Conservation (phyloP, 371 early-diverging fungal species). For the Rhizopus microsporus region DNA sequence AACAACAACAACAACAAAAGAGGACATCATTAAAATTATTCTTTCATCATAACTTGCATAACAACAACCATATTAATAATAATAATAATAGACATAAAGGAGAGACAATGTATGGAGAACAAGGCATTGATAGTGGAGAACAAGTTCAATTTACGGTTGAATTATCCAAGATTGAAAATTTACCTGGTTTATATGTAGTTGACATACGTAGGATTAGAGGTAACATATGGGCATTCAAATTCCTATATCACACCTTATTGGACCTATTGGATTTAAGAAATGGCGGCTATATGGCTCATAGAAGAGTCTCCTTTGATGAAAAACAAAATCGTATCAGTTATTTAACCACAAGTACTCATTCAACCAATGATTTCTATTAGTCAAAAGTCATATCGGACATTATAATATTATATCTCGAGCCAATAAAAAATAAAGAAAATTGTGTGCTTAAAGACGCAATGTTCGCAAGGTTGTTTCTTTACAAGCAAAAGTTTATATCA, state of each 20-base stretch:
- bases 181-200: conserved; percentile 84
- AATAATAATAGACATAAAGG: background rate
- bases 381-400: background rate
- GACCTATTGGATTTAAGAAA: conserved; percentile 60
- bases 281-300: conserved; percentile 37
- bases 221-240: conserved; percentile 91
- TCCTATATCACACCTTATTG: conserved; percentile 75
- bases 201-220: conserved; percentile 88
- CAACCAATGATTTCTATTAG: background rate
- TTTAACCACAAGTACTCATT: conserved; percentile 20
- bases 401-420: conserved; percentile 2
- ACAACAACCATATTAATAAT: background rate
- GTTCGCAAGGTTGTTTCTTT: conserved; percentile 22
- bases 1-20: background rate
- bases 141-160: conserved; percentile 86
- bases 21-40: conserved; percentile 19
- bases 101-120: conserved; percentile 90
- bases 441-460: conserved; percentile 41
- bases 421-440: conserved; percentile 24
- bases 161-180: conserved; percentile 85
- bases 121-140: conserved; percentile 78
- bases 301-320: conserved; percentile 5
- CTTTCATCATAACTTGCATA: background rate
- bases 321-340: conserved; percentile 20
- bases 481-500: conserved; percentile 6